Evolutionary conservation across 257 asterid genomes (phyloP), one percentile per base, ranked within the genome.

Genomic region (Solanum tarapatanum): DNA sequence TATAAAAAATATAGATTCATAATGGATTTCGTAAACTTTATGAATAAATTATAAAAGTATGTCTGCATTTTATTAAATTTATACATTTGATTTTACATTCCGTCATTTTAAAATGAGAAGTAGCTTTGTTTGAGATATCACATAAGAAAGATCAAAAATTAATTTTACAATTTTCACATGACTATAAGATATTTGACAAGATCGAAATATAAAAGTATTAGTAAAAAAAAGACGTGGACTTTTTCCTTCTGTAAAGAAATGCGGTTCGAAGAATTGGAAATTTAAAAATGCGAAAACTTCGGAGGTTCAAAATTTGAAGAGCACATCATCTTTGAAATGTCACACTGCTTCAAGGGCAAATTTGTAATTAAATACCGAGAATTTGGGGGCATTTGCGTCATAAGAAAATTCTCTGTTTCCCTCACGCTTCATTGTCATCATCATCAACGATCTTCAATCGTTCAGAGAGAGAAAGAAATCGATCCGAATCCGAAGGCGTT

Each of bases 301-400:
- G 17, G 19, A 74, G 12, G 51, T 73, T 33, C 80, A 73, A 73
- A 66, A 73, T 73, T 73, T 33, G 45, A 73, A 73, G 9, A 39
- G 45, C 80, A 19, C 28, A 33, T 9, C 7, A 35, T 70, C 79
- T 16, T 37, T 70, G 26, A 74, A 72, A 35, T 35, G 17, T 35
- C 51, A 8, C 19, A 74, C 17, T 2, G 9, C 16, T 35, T 2
- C 6, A 23, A 84, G 87, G 89, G 86, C 23, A 74, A 8, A 84
- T 41, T 4, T 26, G 73, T 70, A 86, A 86, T 82, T 32, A 6
- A 12, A 45, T 0, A 10, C 9, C 41, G 7, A 4, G 21, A 30
- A 32, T 5, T 23, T 64, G 13, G 89, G 90, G 90, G 88, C 69
- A 80, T 88, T 89, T 87, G 48, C 87, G 91, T 75, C 90, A 79